These are phyloP conservation scores for Penicillium expansum DNA, from an alignment of 2,329 filamentous ascomycete species.

Conservation along the genomic window DNA sequence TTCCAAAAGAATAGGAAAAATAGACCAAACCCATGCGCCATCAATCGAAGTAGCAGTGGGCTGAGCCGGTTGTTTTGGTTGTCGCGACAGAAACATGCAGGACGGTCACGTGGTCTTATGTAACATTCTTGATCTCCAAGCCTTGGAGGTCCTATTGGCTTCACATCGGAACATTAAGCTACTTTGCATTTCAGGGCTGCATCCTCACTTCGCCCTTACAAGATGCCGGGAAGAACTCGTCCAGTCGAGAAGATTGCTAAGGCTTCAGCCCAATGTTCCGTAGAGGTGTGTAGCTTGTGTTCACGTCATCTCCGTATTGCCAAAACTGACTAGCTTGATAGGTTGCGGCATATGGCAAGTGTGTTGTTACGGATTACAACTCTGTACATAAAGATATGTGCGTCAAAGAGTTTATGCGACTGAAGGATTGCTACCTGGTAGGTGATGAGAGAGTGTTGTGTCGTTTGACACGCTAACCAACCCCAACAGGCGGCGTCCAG, in stretches of 20 bases:
- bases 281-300: conserved; percentile 52
- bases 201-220: conserved; percentile 13
- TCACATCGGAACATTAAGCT: neutral
- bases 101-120: conserved; percentile 21
- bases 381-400: conserved; percentile 90
- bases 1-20: conserved; percentile 7
- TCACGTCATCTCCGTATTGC: neutral
- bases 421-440: conserved; percentile 89
- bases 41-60: neutral
- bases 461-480: neutral
- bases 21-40: neutral
- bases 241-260: conserved; percentile 69
- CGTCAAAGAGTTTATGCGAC: conserved; percentile 72
- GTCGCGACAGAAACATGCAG: conserved; percentile 27
- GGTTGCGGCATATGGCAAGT: conserved; percentile 86
- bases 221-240: conserved; percentile 52
- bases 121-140: conserved; percentile 14
- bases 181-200: neutral
- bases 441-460: conserved; percentile 23
- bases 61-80: conserved; percentile 24
- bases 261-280: conserved; percentile 63
- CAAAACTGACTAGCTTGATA: conserved; percentile 40
- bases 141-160: neutral
- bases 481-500: conserved; percentile 52
- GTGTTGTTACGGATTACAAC: conserved; percentile 86